Conservation (phyloP, 495 filamentous ascomycete species). For the Penicillium psychrofluorescens region DNA sequence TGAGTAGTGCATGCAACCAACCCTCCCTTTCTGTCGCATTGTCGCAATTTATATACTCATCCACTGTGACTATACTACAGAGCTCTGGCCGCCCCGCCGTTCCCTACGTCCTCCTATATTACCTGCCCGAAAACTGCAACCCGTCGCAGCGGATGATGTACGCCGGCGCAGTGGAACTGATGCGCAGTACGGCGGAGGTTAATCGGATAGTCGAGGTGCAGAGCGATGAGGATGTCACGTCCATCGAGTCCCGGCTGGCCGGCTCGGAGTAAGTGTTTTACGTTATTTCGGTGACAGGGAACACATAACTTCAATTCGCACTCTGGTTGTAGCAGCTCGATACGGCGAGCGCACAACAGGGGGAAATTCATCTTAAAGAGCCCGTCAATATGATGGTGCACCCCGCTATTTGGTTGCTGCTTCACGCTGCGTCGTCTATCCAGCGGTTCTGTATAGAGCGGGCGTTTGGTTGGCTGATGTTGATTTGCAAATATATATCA, state of each 20-base stretch:
- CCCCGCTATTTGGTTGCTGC: too few relatives aligned
- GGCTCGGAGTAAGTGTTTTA: conserved; percentile 25
- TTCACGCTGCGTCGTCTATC: too few relatives aligned
- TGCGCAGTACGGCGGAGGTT: conserved; percentile 84
- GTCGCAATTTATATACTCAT: neutral
- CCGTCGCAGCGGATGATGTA: conserved; percentile 83
- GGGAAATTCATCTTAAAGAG: too few relatives aligned
- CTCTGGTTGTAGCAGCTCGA: neutral
- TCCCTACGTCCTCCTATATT: conserved; percentile 91
- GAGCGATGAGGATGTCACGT: conserved; percentile 65
- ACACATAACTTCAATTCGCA: too few relatives aligned
- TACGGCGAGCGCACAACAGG: too few relatives aligned
- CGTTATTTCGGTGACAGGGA: too few relatives aligned
- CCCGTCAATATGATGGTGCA: too few relatives aligned
- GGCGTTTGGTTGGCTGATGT: conserved; percentile 7
- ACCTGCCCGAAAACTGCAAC: conserved; percentile 85
- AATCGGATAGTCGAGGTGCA: conserved; percentile 75
- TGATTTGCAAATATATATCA: neutral
- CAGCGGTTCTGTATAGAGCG: conserved; percentile 3
- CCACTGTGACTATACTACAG: conserved; percentile 20
- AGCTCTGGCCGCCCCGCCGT: conserved; percentile 56
- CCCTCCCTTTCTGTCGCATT: neutral
- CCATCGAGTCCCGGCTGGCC: conserved; percentile 61
- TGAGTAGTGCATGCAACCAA: conserved; percentile 27
- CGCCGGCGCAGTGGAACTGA: conserved; percentile 87